Evolutionary conservation across 345 rosid species (phyloP), one percentile per base, ranked within the genome.

Genomic region (Melaleuca alternifolia): DNA sequence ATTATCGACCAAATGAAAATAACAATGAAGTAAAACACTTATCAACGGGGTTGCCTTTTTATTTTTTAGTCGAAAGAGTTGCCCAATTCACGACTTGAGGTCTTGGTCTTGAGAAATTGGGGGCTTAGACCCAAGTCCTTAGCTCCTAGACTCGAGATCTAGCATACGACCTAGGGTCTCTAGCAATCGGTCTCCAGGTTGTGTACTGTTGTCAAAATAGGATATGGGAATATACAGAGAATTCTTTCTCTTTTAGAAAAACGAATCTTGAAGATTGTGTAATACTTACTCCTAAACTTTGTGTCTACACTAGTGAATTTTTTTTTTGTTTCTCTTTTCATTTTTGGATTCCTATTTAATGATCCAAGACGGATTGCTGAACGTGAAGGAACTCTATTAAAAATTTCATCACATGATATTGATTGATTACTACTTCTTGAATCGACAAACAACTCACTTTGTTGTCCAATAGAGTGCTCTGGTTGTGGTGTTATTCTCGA

Each of bases 251-350:
- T 65, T 33, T 33, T 33, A 37, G 0, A 8, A 20, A 57, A n/a
- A 57, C 1, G 4, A 4, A 65, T 28, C 10, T 62, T 6, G 44
- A 62, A 62, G 76, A 62, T 62, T 28, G 44, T 0, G 76, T 30
- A 14, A 62, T 28, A 10, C 76, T 62, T 28, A 30, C 76, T 48
- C 6, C 46, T 5, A 24, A 41, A 48, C 48, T 77, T 0, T 86
- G 21, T 77, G 33, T 86, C n/a, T 33, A 77, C 18, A 24, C 5
- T n/a, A 46, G 48, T 75, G 5, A 65, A n/a, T n/a, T n/a, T 84
- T n/a, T 53, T 87, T 50, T 87, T 53, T 71, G 86, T 87, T 33
- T 56, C 88, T 44, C 86, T 28, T 83, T 86, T 86, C 79, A 84
- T 88, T 84, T 84, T 56, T 21, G 50, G 85, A 84, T 88, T 86